Base-by-base conservation (phyloP, 192 early-diverging fungal genomes). In the Kickxella alabastrina region DNA sequence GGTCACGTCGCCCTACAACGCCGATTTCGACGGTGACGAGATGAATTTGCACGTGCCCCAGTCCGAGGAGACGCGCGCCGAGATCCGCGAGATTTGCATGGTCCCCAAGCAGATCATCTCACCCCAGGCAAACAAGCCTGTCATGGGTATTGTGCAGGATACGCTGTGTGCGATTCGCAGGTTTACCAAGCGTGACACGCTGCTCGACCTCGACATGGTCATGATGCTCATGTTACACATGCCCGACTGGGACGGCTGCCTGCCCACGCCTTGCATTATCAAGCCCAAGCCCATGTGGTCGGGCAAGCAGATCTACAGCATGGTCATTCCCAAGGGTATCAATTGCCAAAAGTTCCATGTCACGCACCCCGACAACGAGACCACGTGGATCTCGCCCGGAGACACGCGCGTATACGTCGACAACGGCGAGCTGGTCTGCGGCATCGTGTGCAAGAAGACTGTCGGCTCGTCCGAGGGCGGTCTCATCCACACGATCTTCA, bases 121-220 rank as follows among this genome's bases (percentile, higher is more conserved):
- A 24, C 95, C 97, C 3, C 93, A 99, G 75, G 90, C 91, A 31
- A 96, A 97, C 77, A 90, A 90, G 49, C 97, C 97, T 3, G 91
- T 95, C 59, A 99, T 99, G 97, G 97, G 97, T 62, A 99, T 99
- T 74, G 97, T 99, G 26, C 97, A 99, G 76, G 97, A 99, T 62
- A 95, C 93, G 6, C 84, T 99, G 29, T 94, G 90, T 68, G 97
- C 90, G 36, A 85, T 96, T 57, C 84, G 92, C 60, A 95, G 90
- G 77, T 96, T 99, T 52, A 97, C 95, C 12, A 83, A 84, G 63
- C 86, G 97, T 37, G 94, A 99, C 79, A 90, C 81, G 25, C 90
- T 99, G 68, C 40, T 97, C 55, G 69, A 78, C 22, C 77, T 82
- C 42, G 92, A 96, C 66, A 75, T 94, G 55, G 88, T 99, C 36